Evolutionary conservation across 2,329 filamentous ascomycete species (phyloP).

Genomic region (Hyphodiscus sp.): DNA sequence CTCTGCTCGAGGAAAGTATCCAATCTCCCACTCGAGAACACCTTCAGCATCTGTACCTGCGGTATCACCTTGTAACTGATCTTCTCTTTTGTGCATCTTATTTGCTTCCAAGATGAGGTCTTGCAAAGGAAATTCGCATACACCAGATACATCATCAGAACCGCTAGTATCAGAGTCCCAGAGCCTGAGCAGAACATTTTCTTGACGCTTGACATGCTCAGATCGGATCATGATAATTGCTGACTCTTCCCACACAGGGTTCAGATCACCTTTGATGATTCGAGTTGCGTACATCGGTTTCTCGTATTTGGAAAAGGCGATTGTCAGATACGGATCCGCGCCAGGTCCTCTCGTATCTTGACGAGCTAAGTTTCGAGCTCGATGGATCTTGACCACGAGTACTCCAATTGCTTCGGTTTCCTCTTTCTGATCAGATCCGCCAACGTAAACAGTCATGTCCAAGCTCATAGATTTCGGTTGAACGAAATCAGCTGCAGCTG

Average conservation of each 20-base stretch:
- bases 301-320: slow-evolving; percentile 19
- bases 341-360: slow-evolving; percentile 15
- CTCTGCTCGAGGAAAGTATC: slow-evolving; percentile 16
- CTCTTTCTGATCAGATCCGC: slow-evolving; percentile 15
- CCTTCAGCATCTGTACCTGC: slow-evolving; percentile 17
- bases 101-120: slow-evolving; percentile 16
- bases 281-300: slow-evolving; percentile 20
- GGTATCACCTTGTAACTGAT: slow-evolving; percentile 15
- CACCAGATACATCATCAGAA: slow-evolving; percentile 17
- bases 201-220: slow-evolving; percentile 15
- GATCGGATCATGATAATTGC: slow-evolving; percentile 18
- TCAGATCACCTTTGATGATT: slow-evolving; percentile 19
- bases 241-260: slow-evolving; percentile 20
- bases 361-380: slow-evolving; percentile 12
- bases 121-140: slow-evolving; percentile 10
- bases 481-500: slow-evolving; percentile 14
- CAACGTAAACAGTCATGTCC: slow-evolving; percentile 17
- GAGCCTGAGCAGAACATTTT: slow-evolving; percentile 11
- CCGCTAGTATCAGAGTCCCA: slow-evolving; percentile 18
- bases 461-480: slow-evolving; percentile 19
- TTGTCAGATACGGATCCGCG: slow-evolving; percentile 17
- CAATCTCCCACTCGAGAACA: slow-evolving; percentile 17
- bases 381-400: slow-evolving; percentile 17
- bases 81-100: slow-evolving; percentile 18
- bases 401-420: slow-evolving; percentile 17